Evolutionary conservation across 306 rosid species (phyloP).

Genomic region (Prunus campanulata): DNA sequence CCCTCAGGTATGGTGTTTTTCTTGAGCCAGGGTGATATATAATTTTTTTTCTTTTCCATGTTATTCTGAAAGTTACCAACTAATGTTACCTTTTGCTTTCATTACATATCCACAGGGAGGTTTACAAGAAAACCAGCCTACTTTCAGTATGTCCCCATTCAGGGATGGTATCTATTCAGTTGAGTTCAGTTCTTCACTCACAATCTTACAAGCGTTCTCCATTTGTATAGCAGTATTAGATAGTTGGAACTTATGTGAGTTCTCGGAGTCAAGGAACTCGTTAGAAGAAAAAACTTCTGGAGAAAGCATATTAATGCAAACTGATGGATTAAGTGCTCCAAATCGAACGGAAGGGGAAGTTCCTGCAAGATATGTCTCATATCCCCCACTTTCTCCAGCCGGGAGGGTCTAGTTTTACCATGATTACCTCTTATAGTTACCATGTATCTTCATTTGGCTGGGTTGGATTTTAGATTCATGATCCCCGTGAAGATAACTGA

Average conservation of each 20-base stretch:
- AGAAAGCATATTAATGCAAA: constrained; percentile 33
- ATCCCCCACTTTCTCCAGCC: constrained; percentile 54
- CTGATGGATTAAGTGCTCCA: constrained; percentile 34
- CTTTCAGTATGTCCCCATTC: constrained; percentile 52
- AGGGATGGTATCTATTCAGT: constrained; percentile 76
- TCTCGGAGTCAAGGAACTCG: constrained; percentile 40
- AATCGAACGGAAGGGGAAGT: constrained; percentile 30
- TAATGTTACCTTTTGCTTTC: constrained; percentile 16
- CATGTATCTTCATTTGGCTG: constrained; percentile 8
- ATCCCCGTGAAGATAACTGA: not conserved
- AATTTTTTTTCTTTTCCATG: constrained; percentile 5
- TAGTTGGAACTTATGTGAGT: constrained; percentile 50
- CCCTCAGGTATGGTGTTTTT: constrained; percentile 57
- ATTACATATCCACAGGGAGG: constrained; percentile 53
- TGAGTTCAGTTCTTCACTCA: constrained; percentile 63
- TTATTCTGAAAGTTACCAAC: constrained; percentile 8
- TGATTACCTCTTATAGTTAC: not conserved
- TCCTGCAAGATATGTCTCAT: constrained; percentile 35
- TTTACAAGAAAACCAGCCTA: constrained; percentile 48
- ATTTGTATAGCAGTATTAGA: constrained; percentile 79
- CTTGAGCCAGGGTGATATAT: constrained; percentile 2
- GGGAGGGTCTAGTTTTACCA: constrained; percentile 43
- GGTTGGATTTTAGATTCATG: not conserved
- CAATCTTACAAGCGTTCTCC: constrained; percentile 88
- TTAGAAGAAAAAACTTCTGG: constrained; percentile 40